Conservation (phyloP, 768 basidiomycete species). For the Cystobasidium tubakii region DNA sequence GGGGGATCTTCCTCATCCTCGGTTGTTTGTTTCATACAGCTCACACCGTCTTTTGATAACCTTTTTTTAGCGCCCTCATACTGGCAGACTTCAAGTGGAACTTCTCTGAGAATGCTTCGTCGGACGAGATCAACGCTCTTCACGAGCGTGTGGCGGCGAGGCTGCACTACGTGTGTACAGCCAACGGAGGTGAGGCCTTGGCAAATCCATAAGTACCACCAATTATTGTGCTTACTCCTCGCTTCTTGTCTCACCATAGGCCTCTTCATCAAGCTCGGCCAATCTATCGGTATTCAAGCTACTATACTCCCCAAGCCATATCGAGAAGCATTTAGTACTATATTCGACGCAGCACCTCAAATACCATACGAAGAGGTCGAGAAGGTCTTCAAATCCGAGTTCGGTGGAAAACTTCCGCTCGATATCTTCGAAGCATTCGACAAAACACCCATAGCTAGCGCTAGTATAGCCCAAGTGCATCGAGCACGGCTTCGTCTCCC, state of each 20-base stretch:
- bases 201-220: too few species aligned
- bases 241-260: conserved; percentile 49
- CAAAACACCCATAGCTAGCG: conserved; percentile 69
- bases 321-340: conserved; percentile 69
- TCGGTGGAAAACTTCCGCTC: conserved; percentile 31
- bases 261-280: conserved; percentile 78
- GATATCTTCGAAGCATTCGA: conserved; percentile 59
- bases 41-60: background rate
- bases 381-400: conserved; percentile 56
- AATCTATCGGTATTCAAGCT: conserved; percentile 77
- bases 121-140: conserved; percentile 66
- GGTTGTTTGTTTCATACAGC: too few species aligned
- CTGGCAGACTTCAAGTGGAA: conserved; percentile 75
- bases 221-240: too few species aligned
- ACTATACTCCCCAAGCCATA: conserved; percentile 69
- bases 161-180: conserved; percentile 67
- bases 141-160: conserved; percentile 78
- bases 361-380: conserved; percentile 67
- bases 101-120: conserved; percentile 64
- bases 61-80: conserved; percentile 23
- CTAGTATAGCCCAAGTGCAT: conserved; percentile 89
- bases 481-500: conserved; percentile 57
- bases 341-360: conserved; percentile 85
- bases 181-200: conserved; percentile 58
- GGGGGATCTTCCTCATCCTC: background rate